Base-by-base conservation (phyloP, 2,329 filamentous ascomycete genomes). In the Immersiporthe knoxdaviesiana region DNA sequence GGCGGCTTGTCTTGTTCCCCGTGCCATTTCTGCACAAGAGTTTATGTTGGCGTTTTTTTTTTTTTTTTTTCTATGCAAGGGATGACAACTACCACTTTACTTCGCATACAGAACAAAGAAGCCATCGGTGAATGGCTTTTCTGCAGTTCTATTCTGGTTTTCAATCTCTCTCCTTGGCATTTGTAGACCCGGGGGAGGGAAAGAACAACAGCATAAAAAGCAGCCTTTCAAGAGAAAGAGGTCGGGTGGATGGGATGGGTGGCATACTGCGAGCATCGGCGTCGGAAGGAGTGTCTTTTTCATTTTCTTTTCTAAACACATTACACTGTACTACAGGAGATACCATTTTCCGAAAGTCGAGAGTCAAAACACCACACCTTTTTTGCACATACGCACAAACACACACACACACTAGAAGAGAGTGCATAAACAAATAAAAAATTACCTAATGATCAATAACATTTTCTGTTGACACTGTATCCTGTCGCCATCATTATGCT, bases 251-350 rank as follows among this genome's bases (percentile, higher is more conserved):
- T 59, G 30, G 56, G 32, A 10, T 8, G 37, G 11, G 30, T 59
- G 30, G 56, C 56, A 59, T 59, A 59, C 18, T 59, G 56, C 56
- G 32, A 59, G 30, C 56, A 59, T 59, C 32, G 56, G 56, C 56
- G 56, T 59, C 44, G 21, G 18, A 7, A 16, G 18, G 16, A n/a
- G 44, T 39, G 21, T 47, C 21, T 21, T 47, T 47, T 47, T n/a
- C 2, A 7, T n/a, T 21, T 18, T 18, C 14, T 44, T 44, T 47
- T 47, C 21, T 8, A 7, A 18, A 47, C 44, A 47, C n/a, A 14
- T 59, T 59, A 37, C 56, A 59, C 18, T 59, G 32, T 32, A 37
- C 54, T 47, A n/a, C 39, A 65, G 63, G 30, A 65, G 60, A 68
- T 68, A 68, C 66, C 61, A 18, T 47, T 18, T 12, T 35, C 56